Base-by-base conservation (phyloP, 495 filamentous ascomycete species). In the Xylaria nigripes region DNA sequence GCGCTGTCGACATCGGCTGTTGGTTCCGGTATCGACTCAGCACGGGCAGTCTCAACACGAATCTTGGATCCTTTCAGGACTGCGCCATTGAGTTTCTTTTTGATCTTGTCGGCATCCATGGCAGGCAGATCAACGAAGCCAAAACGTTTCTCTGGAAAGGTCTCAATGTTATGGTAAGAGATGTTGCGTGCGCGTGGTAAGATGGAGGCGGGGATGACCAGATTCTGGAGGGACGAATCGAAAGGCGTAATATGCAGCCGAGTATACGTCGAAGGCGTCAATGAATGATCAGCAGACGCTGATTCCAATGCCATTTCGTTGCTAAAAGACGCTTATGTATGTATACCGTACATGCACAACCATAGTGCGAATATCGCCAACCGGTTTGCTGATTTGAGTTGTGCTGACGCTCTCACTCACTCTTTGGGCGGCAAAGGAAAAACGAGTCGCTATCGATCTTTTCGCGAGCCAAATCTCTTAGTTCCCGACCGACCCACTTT, bases 81-180 rank as follows among this genome's bases (percentile, higher is more conserved):
- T 5, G 85, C 80, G 8, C 91, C 92, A 73, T 95, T 86, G n/a
- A 97, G 77, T 65, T 94, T 96, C 76, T 89, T 91, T 68, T 84
- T 87, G 25, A 97, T 72, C 63, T 90, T 94, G 3, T 91, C 84
- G 5, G 90, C 93, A 57, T 93, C 89, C 69, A 83, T 80, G 1
- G 63, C 68, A 0, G 92, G 89, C 19, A 97, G 68, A 18, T 92
- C 87, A 45, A 96, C 70, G 72, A 86, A 98, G 44, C 90, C 93
- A 85, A 88, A 98, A 32, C 77, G 80, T 62, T 82, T 86, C 52
- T 98, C 92, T 13, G 91, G 92, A 56, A 93, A 95, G 6, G 89
- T 90, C 52, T 89, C 74, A 38, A 96, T 68, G 21, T 68, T 70
- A 67, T 97, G 93, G 70, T 84, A 98, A 30, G 87, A 92, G 43